phyloP scores from a whole-genome alignment of 2,329 filamentous ascomycete species.

The Colletotrichum aenigma region DNA sequence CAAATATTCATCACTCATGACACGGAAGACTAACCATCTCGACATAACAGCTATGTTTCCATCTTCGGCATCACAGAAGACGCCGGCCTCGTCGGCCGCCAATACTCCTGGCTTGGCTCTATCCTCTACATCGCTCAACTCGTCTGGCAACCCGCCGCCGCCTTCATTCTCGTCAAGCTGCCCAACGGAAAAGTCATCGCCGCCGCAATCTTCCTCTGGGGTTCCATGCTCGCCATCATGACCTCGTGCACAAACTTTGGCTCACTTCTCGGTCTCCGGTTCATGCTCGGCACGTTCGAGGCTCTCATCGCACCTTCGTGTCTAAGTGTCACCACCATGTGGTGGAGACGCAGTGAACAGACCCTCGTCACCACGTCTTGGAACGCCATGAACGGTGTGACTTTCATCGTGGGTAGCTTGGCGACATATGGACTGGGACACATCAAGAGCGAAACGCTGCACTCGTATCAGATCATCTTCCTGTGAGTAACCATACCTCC shows the following conservation, averaged over 20 bases:
- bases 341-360: constrained; percentile 57
- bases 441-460: constrained; percentile 23
- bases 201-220: constrained; percentile 27
- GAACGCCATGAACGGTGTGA: constrained; percentile 61
- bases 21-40: not conserved
- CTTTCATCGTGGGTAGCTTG: constrained; percentile 45
- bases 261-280: constrained; percentile 47
- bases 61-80: constrained; percentile 66
- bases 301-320: constrained; percentile 55
- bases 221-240: constrained; percentile 42
- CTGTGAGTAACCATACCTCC: not conserved
- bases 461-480: constrained; percentile 29
- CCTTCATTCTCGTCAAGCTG: constrained; percentile 26
- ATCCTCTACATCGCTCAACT: constrained; percentile 40
- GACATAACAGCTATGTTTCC: constrained; percentile 51
- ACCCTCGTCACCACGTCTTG: constrained; percentile 51
- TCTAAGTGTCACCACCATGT: constrained; percentile 59
- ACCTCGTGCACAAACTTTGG: constrained; percentile 52
- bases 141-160: constrained; percentile 25
- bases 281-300: constrained; percentile 51
- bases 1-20: constrained; percentile 26
- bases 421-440: constrained; percentile 34
- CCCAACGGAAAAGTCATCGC: constrained; percentile 29
- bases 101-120: constrained; percentile 70
- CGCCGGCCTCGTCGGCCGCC: constrained; percentile 44